Conservation (phyloP, 2,329 filamentous ascomycete species). For the Aspergillus pseudoterreus region DNA sequence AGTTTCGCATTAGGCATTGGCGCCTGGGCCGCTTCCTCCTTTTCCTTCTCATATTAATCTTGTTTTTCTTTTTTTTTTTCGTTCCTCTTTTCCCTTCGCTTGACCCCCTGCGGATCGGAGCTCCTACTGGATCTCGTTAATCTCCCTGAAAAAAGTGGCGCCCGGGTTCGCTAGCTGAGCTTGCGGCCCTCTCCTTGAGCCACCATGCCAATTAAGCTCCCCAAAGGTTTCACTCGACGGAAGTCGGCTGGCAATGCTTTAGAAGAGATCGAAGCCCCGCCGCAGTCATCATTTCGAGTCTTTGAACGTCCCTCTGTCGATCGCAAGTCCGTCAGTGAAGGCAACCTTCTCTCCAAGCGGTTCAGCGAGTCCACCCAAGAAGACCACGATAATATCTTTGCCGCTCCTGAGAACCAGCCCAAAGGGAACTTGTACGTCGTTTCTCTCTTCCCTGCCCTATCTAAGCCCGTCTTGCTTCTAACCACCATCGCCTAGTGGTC, state of each 20-base stretch:
- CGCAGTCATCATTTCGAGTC: conserved; percentile 51
- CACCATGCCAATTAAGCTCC: conserved; percentile 54
- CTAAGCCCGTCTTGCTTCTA: conserved; percentile 12
- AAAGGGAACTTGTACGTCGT: conserved; percentile 35
- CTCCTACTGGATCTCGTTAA: conserved; percentile 10
- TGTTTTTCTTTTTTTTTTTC: not conserved
- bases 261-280: conserved; percentile 43
- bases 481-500: conserved; percentile 41
- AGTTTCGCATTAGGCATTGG: not conserved
- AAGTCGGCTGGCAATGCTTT: conserved; percentile 55
- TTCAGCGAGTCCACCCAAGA: conserved; percentile 31
- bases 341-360: conserved; percentile 32
- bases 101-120: conserved; percentile 5
- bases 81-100: not conserved
- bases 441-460: conserved; percentile 7
- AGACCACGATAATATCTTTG: conserved; percentile 39
- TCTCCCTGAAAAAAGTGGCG: conserved; percentile 9
- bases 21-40: not conserved
- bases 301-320: conserved; percentile 47
- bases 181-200: conserved; percentile 5
- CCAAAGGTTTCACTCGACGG: conserved; percentile 51
- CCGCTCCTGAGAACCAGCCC: conserved; percentile 28
- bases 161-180: conserved; percentile 11
- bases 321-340: conserved; percentile 43
- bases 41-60: not conserved